Evolutionary conservation across 495 filamentous ascomycete species (phyloP), one percentile per base, ranked within the genome.

Genomic region (Rostrohypoxylon terebratum): DNA sequence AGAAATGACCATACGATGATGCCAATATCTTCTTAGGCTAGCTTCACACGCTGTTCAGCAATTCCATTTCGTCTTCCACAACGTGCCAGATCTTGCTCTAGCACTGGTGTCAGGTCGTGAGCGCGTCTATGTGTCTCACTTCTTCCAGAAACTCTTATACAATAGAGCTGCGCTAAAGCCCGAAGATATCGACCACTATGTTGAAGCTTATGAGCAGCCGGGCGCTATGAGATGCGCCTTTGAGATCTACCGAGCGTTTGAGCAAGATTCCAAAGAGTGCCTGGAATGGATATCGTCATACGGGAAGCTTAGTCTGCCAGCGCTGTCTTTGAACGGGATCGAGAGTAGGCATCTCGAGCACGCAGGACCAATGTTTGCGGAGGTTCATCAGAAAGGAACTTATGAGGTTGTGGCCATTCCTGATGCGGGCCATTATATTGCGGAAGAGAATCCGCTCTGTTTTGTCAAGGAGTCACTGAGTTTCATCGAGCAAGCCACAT

Each of bases 1-100:
- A 38, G 9, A 36, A 16, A 18, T 4, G 16, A 8, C 1, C 54
- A 11, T 20, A n/a, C 38, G 11, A 25, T 28, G 13, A 59, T 55
- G 13, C 58, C 55, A 23, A 68, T 31, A n/a, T 25, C 2, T 25
- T 21, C 2, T 2, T 20, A 73, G 71, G 14, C 64, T 66, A 18
- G 68, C 59, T 10, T 80, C 78, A 25, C 63, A 78, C 54, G 73
- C 69, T 8, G 63, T 73, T 14, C 55, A 74, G 33, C 71, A 78
- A 36, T 86, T 79, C 69, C 84, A 85, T 63, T 86, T 85, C 77
- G 72, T 77, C 25, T 86, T 85, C 64, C 82, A 86, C 60, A 48
- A 48, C n/a, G 75, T 81, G 9, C 76, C 74, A 4, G 81, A 85
- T 51, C 71, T 86, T 4, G 77, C 82, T 7, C 77, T 83, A 45